Evolutionary conservation across 768 basidiomycete species (phyloP), one percentile per base, ranked within the genome.

Genomic region (Trametes maxima): DNA sequence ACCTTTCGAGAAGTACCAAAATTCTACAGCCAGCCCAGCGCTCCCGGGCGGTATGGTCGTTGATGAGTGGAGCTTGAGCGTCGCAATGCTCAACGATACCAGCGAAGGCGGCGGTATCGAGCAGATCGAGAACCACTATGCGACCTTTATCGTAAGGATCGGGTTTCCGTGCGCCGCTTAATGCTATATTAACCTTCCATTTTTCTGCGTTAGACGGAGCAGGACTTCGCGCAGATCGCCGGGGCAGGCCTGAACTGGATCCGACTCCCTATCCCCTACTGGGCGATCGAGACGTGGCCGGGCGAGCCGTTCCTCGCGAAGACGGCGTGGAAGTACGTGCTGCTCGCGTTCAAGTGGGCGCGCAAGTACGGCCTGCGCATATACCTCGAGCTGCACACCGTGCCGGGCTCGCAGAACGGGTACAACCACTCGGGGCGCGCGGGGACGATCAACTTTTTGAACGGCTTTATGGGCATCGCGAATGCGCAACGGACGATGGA

Each of bases 361-460:
- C 82, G 94, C 50, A 96, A 98, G 74, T 97, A 97, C 71, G 94
- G 94, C 1, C 69, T 97, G 25, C 83, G 94, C 28, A 83, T 96
- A 53, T 85, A 83, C 68, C 77, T 96, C 24, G 95, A 96, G 75
- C 74, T 94, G 42, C 92, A 94, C 73, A 82, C 90, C 17, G 79
- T 88, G 37, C 93, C 94, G 46, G 94, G 94, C 44, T 86, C 86
- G 49, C 91, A 93, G 69, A 92, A 92, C 72, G 83, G 79, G 35
- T 82, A 78, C 65, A 86, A 86, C 63, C 83, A 88, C 68, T 85
- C 77, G 69, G 85, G 87, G 77, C 86, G 76, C 65, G 45, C 67
- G 10, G 91, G 90, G 5, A 73, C 76, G 17, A 73, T 91, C 69
- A 90, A 92, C 69, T 83, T 87, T 60, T 60, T 90, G 62, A 74